Conservation (phyloP, 2,329 filamentous ascomycete genomes). For the Epichloe hybrida region DNA sequence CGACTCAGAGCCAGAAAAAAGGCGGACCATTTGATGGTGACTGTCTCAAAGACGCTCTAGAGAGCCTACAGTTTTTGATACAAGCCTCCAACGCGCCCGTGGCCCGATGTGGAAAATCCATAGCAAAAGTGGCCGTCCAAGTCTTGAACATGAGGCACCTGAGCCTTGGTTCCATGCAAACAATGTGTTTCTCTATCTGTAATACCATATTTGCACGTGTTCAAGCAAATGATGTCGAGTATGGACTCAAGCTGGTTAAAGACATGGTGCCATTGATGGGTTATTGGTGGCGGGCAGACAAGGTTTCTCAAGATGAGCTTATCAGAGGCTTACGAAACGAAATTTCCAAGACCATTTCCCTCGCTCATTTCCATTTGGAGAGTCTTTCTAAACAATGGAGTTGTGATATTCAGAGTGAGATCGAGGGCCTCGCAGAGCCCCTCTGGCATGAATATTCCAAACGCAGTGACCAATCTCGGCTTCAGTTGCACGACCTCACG, state of each 20-base stretch:
- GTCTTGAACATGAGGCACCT: slow-evolving; percentile 47
- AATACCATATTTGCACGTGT: slow-evolving; percentile 55
- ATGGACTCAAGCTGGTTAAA: slow-evolving; percentile 46
- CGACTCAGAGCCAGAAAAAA: slow-evolving; percentile 18
- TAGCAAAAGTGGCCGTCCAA: slow-evolving; percentile 43
- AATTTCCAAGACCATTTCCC: slow-evolving; percentile 59
- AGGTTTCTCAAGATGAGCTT: slow-evolving; percentile 44
- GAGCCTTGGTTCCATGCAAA: slow-evolving; percentile 50
- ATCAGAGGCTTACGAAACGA: slow-evolving; percentile 58
- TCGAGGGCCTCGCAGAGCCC: slow-evolving; percentile 55
- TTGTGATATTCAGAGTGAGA: slow-evolving; percentile 26
- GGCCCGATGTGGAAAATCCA: slow-evolving; percentile 36
- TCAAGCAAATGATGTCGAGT: slow-evolving; percentile 52
- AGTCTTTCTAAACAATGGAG: slow-evolving; percentile 33
- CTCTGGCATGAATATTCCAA: slow-evolving; percentile 69
- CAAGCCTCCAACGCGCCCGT: slow-evolving; percentile 56
- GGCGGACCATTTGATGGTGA: slow-evolving; percentile 17
- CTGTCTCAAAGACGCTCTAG: slow-evolving; percentile 29
- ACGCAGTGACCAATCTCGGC: slow-evolving; percentile 53
- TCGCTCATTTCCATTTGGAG: slow-evolving; percentile 50
- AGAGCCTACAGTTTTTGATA: slow-evolving; percentile 52
- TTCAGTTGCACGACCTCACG: slow-evolving; percentile 66
- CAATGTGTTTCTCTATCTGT: slow-evolving; percentile 60
- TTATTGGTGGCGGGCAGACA: slow-evolving; percentile 65
- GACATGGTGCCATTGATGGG: slow-evolving; percentile 58